Percentiles rank a stretch among this genome's conserved stretches.
Evolutionary conservation across 2,329 filamentous ascomycete species (phyloP).

Genomic region (Emergomyces africanus): DNA sequence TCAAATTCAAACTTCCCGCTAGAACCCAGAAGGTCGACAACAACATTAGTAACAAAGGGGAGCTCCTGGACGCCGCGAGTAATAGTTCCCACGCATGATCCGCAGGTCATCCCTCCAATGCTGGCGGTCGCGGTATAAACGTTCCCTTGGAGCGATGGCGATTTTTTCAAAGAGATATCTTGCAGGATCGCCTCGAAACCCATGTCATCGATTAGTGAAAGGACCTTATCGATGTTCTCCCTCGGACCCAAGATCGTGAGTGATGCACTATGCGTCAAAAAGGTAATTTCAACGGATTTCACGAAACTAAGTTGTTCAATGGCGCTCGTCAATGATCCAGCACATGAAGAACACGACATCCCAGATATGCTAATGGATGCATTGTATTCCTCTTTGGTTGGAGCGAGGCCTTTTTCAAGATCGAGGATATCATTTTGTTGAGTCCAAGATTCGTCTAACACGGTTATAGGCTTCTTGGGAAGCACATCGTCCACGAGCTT

Average conservation of each 20-base stretch:
- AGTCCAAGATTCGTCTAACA: background rate
- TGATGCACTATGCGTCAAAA: conserved; percentile 54
- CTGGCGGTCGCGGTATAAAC: conserved; percentile 33
- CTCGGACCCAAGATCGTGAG: conserved; percentile 43
- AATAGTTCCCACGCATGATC: conserved; percentile 40
- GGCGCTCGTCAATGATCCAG: conserved; percentile 48
- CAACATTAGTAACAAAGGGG: conserved; percentile 34
- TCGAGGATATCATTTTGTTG: background rate
- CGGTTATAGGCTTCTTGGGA: background rate
- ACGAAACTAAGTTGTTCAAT: conserved; percentile 48
- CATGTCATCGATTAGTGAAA: conserved; percentile 38
- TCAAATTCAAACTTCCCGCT: conserved; percentile 37
- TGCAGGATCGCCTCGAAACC: conserved; percentile 36
- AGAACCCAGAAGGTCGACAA: conserved; percentile 40
- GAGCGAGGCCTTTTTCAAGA: conserved; percentile 6
- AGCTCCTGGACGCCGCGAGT: conserved; percentile 34
- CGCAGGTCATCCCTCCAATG: conserved; percentile 47
- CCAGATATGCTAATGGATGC: conserved; percentile 45
- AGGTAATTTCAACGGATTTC: conserved; percentile 46
- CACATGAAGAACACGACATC: conserved; percentile 62
- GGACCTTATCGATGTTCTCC: conserved; percentile 33
- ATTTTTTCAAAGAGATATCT: conserved; percentile 15
- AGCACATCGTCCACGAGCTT: no score
- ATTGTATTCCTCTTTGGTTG: conserved; percentile 11
- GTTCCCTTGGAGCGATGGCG: conserved; percentile 4